phyloP scores from a whole-genome alignment of 257 asterid genomes.

The Nicotiana tabacum region DNA sequence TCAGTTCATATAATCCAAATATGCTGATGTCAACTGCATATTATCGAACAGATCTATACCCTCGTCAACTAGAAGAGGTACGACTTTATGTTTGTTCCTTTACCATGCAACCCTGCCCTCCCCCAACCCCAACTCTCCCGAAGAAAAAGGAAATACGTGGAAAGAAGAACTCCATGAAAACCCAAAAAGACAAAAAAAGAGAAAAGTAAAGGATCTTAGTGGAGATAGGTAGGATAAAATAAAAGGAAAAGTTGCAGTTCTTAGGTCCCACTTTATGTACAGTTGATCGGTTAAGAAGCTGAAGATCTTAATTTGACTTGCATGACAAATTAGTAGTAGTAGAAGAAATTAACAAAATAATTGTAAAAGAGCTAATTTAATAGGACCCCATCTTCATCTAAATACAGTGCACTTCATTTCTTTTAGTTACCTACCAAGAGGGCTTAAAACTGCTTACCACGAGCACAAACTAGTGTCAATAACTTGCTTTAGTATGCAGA shows the following conservation, averaged over 20 bases:
- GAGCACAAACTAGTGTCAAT: neutral
- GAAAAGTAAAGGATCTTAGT: slow-evolving; percentile 3
- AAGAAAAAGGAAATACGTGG: neutral
- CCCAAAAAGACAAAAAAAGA: neutral
- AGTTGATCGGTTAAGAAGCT: neutral
- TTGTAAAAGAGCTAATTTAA: neutral
- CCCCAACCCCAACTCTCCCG: neutral
- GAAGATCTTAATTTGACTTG: neutral
- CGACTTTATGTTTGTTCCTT: slow-evolving; percentile 7
- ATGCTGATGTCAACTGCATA: slow-evolving; percentile 84
- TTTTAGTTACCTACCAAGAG: neutral
- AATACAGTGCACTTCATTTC: neutral
- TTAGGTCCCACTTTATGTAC: neutral
- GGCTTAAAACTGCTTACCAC: neutral
- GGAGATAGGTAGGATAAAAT: neutral
- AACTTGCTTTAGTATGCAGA: neutral
- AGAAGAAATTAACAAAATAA: neutral
- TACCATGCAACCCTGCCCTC: neutral
- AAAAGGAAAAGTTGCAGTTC: neutral
- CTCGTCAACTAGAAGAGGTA: slow-evolving; percentile 73
- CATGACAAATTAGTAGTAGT: neutral
- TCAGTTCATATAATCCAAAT: slow-evolving; percentile 75
- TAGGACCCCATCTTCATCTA: neutral
- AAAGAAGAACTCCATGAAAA: neutral
- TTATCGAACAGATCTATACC: slow-evolving; percentile 74